Evolutionary conservation across 345 rosid species (phyloP), one percentile per base, ranked within the genome.

Genomic region (Syzygium jambos): DNA sequence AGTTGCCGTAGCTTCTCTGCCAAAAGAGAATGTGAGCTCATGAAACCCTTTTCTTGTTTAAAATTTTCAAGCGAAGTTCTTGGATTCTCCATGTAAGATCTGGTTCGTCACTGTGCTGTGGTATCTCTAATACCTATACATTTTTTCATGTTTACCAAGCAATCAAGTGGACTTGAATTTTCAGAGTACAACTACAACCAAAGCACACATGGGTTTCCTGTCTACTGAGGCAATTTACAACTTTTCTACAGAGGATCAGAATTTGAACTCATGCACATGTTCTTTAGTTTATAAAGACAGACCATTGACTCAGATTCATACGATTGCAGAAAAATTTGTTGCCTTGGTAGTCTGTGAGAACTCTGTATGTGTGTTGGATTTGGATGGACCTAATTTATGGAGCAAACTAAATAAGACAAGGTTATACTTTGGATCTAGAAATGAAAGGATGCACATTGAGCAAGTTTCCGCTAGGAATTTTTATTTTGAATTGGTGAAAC

Each of bases 11-110:
- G 93, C 98, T 87, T 91, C 96, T 89, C 87, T 98, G 87, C 85
- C 97, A 54, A 95, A 90, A 85, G 96, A 92, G 90, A 94, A 93
- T 85, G 99, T 96, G 88, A 91, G 95, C 86, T 38, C 30, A 57
- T 15, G 85, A 57, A 80, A 73, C 80, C 78, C 13, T 85, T 51
- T 73, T 78, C 34, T 30, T 27, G 27, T 82, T 52, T 73, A 73
- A 61, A 34, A 22, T 34, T 34, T 73, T 19, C 49, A 4, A 34
- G 25, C 14, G 0, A 30, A 73, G 80, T 68, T 68, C 46, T 9
- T 68, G 6, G 80, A 34, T 34, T 73, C 49, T 73, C 12, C 80
- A 73, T 73, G 19, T 73, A 73, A 73, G 80, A 73, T 34, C 13
- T 2, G 25, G 25, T 73, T 73, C 7, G 0, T 73, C 1, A 1